A percentile compares a stretch with the other conserved stretches of the same genome.
phyloP scores from a whole-genome alignment of 1,139 yeast genomes.

The Diutina pseudorugosa region DNA sequence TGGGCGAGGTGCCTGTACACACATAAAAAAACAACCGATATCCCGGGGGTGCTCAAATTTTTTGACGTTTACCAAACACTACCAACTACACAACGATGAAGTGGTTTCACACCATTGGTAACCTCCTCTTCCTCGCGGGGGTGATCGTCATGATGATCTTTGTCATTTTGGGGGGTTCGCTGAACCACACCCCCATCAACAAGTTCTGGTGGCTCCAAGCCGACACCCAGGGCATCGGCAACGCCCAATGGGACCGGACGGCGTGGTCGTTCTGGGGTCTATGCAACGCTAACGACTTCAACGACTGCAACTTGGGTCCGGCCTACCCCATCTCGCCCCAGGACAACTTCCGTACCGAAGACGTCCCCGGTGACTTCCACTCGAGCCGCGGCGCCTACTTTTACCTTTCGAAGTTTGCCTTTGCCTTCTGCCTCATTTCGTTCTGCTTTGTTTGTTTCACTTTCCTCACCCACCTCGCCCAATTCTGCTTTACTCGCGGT shows the following conservation, averaged over 20 bases:
- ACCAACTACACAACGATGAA: neutral
- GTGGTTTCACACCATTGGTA: slow-evolving; percentile 8
- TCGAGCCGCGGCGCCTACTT: slow-evolving; percentile 46
- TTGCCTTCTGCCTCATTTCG: slow-evolving; percentile 52
- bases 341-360: slow-evolving; percentile 48
- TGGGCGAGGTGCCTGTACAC: neutral
- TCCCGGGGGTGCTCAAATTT: neutral
- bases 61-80: neutral
- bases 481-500: slow-evolving; percentile 38
- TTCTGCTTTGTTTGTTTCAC: slow-evolving; percentile 48
- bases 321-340: slow-evolving; percentile 63
- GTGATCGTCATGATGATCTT: slow-evolving; percentile 47
- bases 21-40: neutral
- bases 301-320: slow-evolving; percentile 32
- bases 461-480: slow-evolving; percentile 26
- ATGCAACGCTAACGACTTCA: slow-evolving; percentile 31
- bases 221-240: slow-evolving; percentile 43
- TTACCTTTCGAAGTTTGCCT: slow-evolving; percentile 60
- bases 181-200: slow-evolving; percentile 47
- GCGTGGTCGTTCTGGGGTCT: slow-evolving; percentile 85
- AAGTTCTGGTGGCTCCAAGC: slow-evolving; percentile 63
- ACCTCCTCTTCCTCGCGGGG: slow-evolving; percentile 35
- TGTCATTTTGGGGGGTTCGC: slow-evolving; percentile 55
- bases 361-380: slow-evolving; percentile 44
- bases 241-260: slow-evolving; percentile 36